Base-by-base conservation (phyloP, 345 rosid genomes). In the Iberis pinnata region DNA sequence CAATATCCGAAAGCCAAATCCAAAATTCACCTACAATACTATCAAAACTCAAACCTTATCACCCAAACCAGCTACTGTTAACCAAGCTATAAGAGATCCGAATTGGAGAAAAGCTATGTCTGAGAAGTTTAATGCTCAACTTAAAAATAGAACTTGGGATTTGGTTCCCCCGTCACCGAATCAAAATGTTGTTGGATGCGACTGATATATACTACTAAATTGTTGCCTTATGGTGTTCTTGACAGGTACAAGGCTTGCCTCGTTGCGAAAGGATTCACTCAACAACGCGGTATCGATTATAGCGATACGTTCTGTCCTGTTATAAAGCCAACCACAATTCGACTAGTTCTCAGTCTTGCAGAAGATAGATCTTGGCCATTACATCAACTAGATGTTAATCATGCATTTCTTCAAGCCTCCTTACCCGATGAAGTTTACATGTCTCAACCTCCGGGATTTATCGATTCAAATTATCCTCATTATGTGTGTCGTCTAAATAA, bases 291-390 rank as follows among this genome's bases (percentile, higher is more conserved):
- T 2, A 0, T 12, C 2, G 8, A 36, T 7, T 36, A 12, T 6
- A 3, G 2, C 2, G 40, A 36, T 2, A 36, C 16, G 6, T 36
- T 36, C 2, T 15, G 20, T 1, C 20, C 20, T 0, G 20, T 40
- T 0, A 9, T 40, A 1, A 40, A 40, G 2, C 4, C 44, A 0
- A 9, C 10, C 0, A 40, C 20, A 0, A 9, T 40, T 3, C 5
- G 20, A 0, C 3, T 9, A 2, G 44, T 40, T 1, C 10, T 40
- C 0, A 12, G 17, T 7, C 1, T 16, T 0, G 20, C 12, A 0
- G 44, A 15, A 0, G 1, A 9, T 1, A 4, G 19, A 0, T 1
- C 2, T 1, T 40, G 20, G 44, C 0, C 0, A 0, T 15, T 40
- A 11, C 16, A 2, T 2, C 40, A 36, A 13, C 40, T 36, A 0